Base-by-base conservation (phyloP, 192 early-diverging fungal genomes). In the Coemansia sp. region DNA sequence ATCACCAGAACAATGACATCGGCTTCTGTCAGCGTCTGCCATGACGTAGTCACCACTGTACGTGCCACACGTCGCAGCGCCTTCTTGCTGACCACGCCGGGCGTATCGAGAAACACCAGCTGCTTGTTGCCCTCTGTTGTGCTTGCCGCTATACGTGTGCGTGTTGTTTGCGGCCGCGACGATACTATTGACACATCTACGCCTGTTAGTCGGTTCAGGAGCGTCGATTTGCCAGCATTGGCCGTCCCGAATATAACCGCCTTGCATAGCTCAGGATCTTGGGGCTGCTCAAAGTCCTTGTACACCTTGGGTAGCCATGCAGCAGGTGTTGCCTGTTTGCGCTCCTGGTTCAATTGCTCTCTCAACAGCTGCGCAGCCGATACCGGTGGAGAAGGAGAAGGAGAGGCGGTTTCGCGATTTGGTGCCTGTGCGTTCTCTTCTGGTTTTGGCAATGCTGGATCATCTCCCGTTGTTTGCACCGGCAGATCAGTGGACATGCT, bases 141-240 rank as follows among this genome's bases (percentile, higher is more conserved):
- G 10, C 84, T 66, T 2, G 84, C 87, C 65, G 84, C 68, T 34
- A 87, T 85, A 38, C 87, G 83, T 34, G 86, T 81, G 19, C 89
- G 65, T 25, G 89, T 91, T 10, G 89, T 91, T 64, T 91, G 89
- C 33, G 89, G 82, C 61, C 84, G 82, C 47, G 84, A 61, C 2
- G 89, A 89, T 14, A 88, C 89, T 8, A 88, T 80, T 27, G 89
- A 88, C 28, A 91, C 81, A 33, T 82, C 41, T 9, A 40, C 57
- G 50, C 82, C 85, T 4, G 86, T 72, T 10, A 91, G 67, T 29
- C 81, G 71, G 62, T 91, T 91, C n/a, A 91, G 68, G 52, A 91
- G 65, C n/a, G 89, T 91, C 1, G 89, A 91, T 62, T 91, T 91
- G 30, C 89, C 89, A 3, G 85, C 87, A 61, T 91, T 91, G 25